Conservation (phyloP, 2,329 filamentous ascomycete genomes). For the Exophiala xenobiotica region DNA sequence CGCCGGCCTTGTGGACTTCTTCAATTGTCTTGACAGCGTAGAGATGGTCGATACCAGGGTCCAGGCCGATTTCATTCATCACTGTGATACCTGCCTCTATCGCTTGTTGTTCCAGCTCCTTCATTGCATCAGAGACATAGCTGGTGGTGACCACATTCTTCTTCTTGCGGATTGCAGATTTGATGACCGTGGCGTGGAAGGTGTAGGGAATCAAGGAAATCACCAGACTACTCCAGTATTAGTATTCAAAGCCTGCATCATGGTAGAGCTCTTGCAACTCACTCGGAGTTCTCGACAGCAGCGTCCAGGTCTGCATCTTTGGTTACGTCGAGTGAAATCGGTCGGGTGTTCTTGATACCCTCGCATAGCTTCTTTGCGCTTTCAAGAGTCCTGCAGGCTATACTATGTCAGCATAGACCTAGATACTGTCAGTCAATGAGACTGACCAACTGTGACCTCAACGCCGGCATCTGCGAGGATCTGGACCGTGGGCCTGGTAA, state of each 20-base stretch:
- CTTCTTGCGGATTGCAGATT: constrained; percentile 64
- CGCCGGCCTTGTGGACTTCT: constrained; percentile 80
- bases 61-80: constrained; percentile 90
- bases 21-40: constrained; percentile 86
- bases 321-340: constrained; percentile 82
- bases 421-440: constrained; percentile 7
- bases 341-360: constrained; percentile 68
- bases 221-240: constrained; percentile 74
- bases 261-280: too few species aligned
- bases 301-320: constrained; percentile 74
- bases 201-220: constrained; percentile 89
- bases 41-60: constrained; percentile 47
- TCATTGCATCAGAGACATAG: constrained; percentile 90
- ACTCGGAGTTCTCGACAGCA: constrained; percentile 74
- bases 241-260: too few species aligned
- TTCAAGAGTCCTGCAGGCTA: constrained; percentile 79
- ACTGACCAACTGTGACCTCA: constrained; percentile 64
- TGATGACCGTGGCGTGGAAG: constrained; percentile 84
- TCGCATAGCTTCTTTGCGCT: constrained; percentile 71
- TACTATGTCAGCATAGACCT: background rate
- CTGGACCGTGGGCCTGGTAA: constrained; percentile 64
- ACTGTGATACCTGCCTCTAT: constrained; percentile 94
- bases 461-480: constrained; percentile 62
- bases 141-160: constrained; percentile 95
- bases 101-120: constrained; percentile 76